Evolutionary conservation across 192 early-diverging fungal species (phyloP).

Genomic region (Coemansia sp.): DNA sequence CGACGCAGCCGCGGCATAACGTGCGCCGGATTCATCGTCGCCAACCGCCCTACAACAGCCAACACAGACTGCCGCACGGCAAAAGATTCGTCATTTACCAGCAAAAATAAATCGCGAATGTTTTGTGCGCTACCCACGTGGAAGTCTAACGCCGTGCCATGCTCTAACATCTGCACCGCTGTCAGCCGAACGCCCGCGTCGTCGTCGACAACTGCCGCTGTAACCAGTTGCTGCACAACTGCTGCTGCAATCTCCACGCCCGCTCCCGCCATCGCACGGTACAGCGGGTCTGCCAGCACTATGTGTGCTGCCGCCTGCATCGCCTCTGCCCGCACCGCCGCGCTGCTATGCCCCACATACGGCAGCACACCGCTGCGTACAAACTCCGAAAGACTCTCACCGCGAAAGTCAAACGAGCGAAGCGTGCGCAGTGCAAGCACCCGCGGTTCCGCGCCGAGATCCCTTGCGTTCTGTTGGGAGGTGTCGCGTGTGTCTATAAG

Average conservation of each 20-base stretch:
- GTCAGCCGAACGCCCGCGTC: conserved; percentile 34
- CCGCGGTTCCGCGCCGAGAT: conserved; percentile 50
- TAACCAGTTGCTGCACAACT: conserved; percentile 81
- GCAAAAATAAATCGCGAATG: conserved; percentile 84
- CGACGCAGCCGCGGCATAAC: conserved; percentile 93
- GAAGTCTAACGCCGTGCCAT: conserved; percentile 78
- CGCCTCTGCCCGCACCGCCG: conserved; percentile 79
- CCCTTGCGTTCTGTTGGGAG: no score
- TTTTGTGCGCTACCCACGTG: conserved; percentile 91
- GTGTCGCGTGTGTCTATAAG: neutral
- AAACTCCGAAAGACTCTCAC: conserved; percentile 85
- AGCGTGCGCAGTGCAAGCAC: conserved; percentile 85
- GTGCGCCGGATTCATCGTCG: conserved; percentile 90
- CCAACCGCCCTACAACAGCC: conserved; percentile 82
- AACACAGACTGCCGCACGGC: conserved; percentile 83
- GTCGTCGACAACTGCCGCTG: conserved; percentile 83
- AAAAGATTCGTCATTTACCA: conserved; percentile 93
- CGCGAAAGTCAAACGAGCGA: conserved; percentile 82
- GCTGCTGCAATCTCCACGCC: conserved; percentile 84
- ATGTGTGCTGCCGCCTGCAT: conserved; percentile 76
- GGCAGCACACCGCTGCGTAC: conserved; percentile 81
- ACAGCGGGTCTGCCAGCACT: conserved; percentile 79
- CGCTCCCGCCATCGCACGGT: conserved; percentile 69
- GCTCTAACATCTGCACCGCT: conserved; percentile 43
- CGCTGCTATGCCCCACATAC: conserved; percentile 78